Conservation (phyloP, 2,329 filamentous ascomycete species). For the Sphaerulina populicola region DNA sequence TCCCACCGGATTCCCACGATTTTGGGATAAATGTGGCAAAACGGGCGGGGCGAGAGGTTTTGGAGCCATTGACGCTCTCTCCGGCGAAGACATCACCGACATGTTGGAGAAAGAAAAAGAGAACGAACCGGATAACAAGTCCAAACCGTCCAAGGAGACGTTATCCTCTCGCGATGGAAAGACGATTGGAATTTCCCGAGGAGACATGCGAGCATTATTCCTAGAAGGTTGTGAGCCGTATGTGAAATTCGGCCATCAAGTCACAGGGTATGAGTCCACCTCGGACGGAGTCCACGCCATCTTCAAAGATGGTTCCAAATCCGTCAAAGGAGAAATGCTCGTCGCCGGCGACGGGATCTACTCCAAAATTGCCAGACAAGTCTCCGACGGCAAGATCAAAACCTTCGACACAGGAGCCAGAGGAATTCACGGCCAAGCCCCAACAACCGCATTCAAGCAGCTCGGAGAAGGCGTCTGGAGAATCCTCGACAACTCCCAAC, state of each 20-base stretch:
- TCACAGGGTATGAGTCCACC: constrained; percentile 53
- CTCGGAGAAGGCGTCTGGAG: constrained; percentile 57
- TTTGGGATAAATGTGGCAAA: constrained; percentile 53
- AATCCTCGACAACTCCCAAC: constrained; percentile 43
- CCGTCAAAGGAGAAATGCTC: constrained; percentile 51
- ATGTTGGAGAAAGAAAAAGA: constrained; percentile 1
- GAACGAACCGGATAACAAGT: background rate
- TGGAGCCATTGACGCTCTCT: constrained; percentile 45
- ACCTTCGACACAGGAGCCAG: constrained; percentile 56
- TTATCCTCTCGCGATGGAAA: constrained; percentile 50
- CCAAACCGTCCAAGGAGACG: constrained; percentile 18
- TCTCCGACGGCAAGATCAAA: constrained; percentile 51
- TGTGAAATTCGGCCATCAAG: constrained; percentile 50
- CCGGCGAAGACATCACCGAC: constrained; percentile 36
- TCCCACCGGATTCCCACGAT: constrained; percentile 40
- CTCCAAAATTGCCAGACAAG: constrained; percentile 52
- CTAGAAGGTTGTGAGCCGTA: constrained; percentile 48
- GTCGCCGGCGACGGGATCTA: constrained; percentile 57
- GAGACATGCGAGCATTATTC: constrained; percentile 55
- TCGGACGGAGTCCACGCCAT: constrained; percentile 47
- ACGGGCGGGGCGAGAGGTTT: constrained; percentile 50
- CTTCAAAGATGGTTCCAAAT: constrained; percentile 54
- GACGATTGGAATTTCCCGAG: constrained; percentile 53
- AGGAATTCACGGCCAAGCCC: constrained; percentile 58
- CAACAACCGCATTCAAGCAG: constrained; percentile 52